These are phyloP conservation scores for Elsinoe ampelina DNA, from an alignment of 2,329 filamentous ascomycete genomes.

Conservation along the genomic window DNA sequence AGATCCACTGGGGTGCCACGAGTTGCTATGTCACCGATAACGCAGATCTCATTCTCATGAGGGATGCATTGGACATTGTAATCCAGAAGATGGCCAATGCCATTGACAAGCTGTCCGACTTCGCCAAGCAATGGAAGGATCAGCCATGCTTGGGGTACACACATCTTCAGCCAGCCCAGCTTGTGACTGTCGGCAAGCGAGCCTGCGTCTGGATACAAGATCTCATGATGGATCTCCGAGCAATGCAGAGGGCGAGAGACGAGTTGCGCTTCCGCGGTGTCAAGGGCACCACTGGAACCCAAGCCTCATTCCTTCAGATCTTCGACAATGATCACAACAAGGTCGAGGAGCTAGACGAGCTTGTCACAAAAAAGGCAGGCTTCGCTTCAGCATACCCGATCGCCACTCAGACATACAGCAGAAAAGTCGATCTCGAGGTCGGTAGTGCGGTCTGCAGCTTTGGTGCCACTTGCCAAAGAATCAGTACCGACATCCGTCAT, in stretches of 20 bases:
- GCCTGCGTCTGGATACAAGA: constrained; percentile 69
- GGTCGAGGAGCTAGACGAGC: constrained; percentile 52
- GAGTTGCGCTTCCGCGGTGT: constrained; percentile 68
- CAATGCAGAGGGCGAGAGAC: constrained; percentile 58
- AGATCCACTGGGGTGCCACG: constrained; percentile 69
- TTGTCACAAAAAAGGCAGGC: constrained; percentile 57
- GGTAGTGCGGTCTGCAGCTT: constrained; percentile 71
- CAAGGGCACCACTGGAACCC: constrained; percentile 64
- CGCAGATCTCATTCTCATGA: constrained; percentile 66
- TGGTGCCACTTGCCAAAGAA: constrained; percentile 68
- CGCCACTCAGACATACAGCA: constrained; percentile 64
- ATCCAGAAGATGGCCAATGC: constrained; percentile 70
- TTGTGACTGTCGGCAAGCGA: constrained; percentile 53
- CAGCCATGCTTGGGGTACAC: constrained; percentile 69
- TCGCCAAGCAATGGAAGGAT: constrained; percentile 64
- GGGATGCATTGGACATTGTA: constrained; percentile 66
- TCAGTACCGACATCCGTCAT: constrained; percentile 65
- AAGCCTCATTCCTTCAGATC: constrained; percentile 67
- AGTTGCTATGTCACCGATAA: constrained; percentile 63
- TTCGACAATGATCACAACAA: constrained; percentile 53
- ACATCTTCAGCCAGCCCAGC: constrained; percentile 56
- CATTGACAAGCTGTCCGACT: constrained; percentile 62
- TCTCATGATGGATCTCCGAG: constrained; percentile 63
- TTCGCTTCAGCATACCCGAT: constrained; percentile 54
- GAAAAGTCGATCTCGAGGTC: constrained; percentile 75